These are phyloP conservation scores for Sarcocystis neurona DNA, from an alignment of 169 alveolate genomes.

Conservation along the genomic window DNA sequence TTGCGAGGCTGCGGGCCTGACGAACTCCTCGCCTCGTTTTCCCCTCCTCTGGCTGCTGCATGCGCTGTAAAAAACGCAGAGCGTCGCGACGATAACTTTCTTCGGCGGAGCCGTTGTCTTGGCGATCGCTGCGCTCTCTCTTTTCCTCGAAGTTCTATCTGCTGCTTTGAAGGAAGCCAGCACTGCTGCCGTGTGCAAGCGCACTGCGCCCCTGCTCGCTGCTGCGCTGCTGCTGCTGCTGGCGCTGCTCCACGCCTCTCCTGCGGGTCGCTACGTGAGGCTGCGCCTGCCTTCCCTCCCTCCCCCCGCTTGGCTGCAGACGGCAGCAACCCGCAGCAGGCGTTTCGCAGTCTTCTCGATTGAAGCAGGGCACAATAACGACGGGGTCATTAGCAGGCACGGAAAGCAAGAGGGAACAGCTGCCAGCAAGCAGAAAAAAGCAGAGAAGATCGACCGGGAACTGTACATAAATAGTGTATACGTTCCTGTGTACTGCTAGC, in stretches of 20 bases:
- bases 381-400: too few species aligned
- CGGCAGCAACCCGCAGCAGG: too few species aligned
- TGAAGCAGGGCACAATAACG: too few species aligned
- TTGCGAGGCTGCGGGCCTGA: too few species aligned
- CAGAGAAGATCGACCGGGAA: too few species aligned
- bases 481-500: too few species aligned
- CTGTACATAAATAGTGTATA: too few species aligned
- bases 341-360: too few species aligned
- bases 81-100: not conserved
- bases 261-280: not conserved
- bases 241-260: slow-evolving; percentile 6
- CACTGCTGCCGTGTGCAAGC: not conserved
- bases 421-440: too few species aligned
- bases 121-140: slow-evolving; percentile 2
- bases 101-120: not conserved
- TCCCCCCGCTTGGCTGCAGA: too few species aligned
- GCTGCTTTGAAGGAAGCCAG: not conserved
- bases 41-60: not conserved
- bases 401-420: too few species aligned
- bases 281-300: too few species aligned
- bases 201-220: not conserved
- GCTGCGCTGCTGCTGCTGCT: not conserved
- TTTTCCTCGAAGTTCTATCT: not conserved
- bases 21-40: not conserved
- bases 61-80: not conserved